These are phyloP conservation scores for Fusarium pseudocircinatum DNA, from an alignment of 2,329 filamentous ascomycete genomes.

Conservation along the genomic window DNA sequence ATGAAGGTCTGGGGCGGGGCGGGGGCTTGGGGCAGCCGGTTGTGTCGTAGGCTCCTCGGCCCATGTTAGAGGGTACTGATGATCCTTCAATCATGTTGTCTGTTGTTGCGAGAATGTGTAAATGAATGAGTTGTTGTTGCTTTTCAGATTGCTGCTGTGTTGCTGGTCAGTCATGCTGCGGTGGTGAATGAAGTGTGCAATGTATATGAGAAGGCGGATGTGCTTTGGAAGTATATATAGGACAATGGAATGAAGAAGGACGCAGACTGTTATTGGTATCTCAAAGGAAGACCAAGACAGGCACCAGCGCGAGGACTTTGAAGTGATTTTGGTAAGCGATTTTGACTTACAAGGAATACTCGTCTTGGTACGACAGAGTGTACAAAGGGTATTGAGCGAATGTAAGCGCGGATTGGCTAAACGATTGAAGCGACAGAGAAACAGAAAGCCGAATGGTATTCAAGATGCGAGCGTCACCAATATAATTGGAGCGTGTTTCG, in stretches of 20 bases:
- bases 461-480: conserved; percentile 49
- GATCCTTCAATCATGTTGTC: conserved; percentile 51
- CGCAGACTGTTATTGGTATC: neutral
- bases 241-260: neutral
- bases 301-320: conserved; percentile 4
- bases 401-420: conserved; percentile 37
- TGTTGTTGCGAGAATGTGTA: conserved; percentile 33
- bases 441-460: conserved; percentile 47
- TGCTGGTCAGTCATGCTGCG: conserved; percentile 29
- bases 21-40: conserved; percentile 60
- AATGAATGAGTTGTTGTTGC: conserved; percentile 8
- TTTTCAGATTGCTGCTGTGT: neutral
- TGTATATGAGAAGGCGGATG: neutral
- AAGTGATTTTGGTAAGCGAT: conserved; percentile 41
- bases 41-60: conserved; percentile 62
- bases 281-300: conserved; percentile 2
- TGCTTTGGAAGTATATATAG: neutral
- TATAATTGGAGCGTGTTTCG: conserved; percentile 48
- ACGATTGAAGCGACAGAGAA: conserved; percentile 21
- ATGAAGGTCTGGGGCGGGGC: conserved; percentile 53
- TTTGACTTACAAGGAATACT: conserved; percentile 48
- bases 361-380: conserved; percentile 44
- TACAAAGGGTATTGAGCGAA: conserved; percentile 25
- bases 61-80: conserved; percentile 56
- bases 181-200: neutral